These are phyloP conservation scores for Syzygium aqueum DNA, from an alignment of 345 rosid genomes.

Conservation along the genomic window DNA sequence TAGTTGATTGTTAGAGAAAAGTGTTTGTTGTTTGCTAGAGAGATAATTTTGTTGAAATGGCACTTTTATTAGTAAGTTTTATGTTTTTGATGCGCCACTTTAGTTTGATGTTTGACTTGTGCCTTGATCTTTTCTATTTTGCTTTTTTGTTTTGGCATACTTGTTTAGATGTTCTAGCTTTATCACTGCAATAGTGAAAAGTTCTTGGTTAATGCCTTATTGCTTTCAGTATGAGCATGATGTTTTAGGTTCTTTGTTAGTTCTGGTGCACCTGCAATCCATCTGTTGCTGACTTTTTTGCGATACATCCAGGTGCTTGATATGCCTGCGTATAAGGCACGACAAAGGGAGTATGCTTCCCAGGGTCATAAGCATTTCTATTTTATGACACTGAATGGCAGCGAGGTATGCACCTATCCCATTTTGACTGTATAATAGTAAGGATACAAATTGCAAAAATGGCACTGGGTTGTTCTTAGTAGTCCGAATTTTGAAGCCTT, in stretches of 20 bases:
- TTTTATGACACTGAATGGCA: slow-evolving; percentile 96
- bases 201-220: not conserved
- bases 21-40: not conserved
- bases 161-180: not conserved
- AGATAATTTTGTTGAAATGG: not conserved
- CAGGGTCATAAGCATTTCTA: slow-evolving; percentile 96
- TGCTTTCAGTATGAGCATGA: not conserved
- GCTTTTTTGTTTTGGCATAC: not conserved
- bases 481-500: not conserved
- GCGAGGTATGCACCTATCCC: slow-evolving; percentile 57
- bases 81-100: not conserved
- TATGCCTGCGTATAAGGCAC: slow-evolving; percentile 69
- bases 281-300: not conserved
- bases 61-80: not conserved
- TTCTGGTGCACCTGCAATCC: not conserved
- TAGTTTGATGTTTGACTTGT: not conserved
- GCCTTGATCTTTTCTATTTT: not conserved
- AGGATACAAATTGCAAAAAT: not conserved
- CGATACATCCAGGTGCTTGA: slow-evolving; percentile 73
- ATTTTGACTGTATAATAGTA: not conserved
- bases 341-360: slow-evolving; percentile 84
- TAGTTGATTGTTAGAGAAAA: not conserved
- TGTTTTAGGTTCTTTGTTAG: not conserved
- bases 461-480: not conserved
- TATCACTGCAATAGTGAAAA: not conserved